phyloP scores from a whole-genome alignment of 73 alveolate species.

The Halteria grandinella region DNA sequence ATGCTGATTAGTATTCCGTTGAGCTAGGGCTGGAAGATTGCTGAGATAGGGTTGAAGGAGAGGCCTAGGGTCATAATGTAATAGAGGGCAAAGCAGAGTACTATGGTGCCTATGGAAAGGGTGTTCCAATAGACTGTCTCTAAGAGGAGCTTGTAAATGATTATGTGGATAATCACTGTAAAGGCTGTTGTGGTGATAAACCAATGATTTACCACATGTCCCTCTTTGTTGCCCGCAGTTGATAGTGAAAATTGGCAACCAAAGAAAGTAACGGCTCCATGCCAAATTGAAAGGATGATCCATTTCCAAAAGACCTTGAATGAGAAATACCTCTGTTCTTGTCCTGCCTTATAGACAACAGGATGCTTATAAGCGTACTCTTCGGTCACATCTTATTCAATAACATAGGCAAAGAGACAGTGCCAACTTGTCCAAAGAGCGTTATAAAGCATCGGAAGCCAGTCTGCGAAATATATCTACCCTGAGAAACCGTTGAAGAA shows the following conservation, averaged over 20 bases:
- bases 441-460: conserved; percentile 88
- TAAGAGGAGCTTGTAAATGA: conserved; percentile 77
- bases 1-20: conserved; percentile 58
- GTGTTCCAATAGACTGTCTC: conserved; percentile 79
- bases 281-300: conserved; percentile 75
- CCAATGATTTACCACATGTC: conserved; percentile 89
- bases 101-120: conserved; percentile 36
- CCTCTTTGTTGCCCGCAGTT: conserved; percentile 65
- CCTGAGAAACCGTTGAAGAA: conserved; percentile 89
- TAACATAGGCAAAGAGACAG: conserved; percentile 80
- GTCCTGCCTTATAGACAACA: conserved; percentile 79
- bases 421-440: conserved; percentile 89
- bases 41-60: conserved; percentile 51
- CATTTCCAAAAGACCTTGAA: conserved; percentile 84
- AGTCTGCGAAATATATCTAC: conserved; percentile 87
- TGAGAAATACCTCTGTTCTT: conserved; percentile 71
- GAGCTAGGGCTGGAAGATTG: conserved; percentile 65
- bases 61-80: conserved; percentile 35
- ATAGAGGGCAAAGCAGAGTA: conserved; percentile 50
- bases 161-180: conserved; percentile 83
- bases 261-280: conserved; percentile 75
- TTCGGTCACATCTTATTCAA: conserved; percentile 57
- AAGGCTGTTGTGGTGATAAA: conserved; percentile 79
- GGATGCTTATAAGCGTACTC: background rate
- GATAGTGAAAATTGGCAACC: conserved; percentile 41